Conservation (phyloP, 257 asterid species). For the Ilex aquifolium region DNA sequence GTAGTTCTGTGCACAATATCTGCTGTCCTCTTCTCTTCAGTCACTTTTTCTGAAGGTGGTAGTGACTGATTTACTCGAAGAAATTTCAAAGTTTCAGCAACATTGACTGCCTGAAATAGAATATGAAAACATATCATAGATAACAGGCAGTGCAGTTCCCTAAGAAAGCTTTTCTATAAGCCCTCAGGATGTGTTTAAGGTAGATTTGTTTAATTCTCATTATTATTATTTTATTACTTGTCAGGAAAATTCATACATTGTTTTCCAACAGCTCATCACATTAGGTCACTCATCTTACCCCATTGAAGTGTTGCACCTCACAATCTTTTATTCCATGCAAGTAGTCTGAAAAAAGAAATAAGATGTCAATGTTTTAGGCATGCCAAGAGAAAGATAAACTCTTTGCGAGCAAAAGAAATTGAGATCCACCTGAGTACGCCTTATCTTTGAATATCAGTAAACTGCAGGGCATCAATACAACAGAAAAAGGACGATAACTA, state of each 20-base stretch:
- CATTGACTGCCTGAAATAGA: slow-evolving; percentile 56
- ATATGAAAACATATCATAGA: not conserved
- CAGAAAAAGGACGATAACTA: slow-evolving; percentile 51
- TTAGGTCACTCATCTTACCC: slow-evolving; percentile 33
- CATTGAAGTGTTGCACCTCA: slow-evolving; percentile 46
- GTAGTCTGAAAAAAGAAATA: slow-evolving; percentile 47
- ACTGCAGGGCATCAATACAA: slow-evolving; percentile 81
- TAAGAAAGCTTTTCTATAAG: not conserved
- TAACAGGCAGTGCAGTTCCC: not conserved
- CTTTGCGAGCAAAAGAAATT: not conserved
- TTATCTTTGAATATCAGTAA: slow-evolving; percentile 78
- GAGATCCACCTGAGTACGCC: slow-evolving; percentile 62
- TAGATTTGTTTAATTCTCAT: not conserved
- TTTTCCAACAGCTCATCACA: not conserved
- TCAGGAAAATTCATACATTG: not conserved
- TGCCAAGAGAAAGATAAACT: slow-evolving; percentile 1
- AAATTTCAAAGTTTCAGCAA: slow-evolving; percentile 16
- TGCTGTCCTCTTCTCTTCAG: slow-evolving; percentile 21
- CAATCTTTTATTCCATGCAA: slow-evolving; percentile 82
- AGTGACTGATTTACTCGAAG: slow-evolving; percentile 14
- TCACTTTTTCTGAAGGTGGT: slow-evolving; percentile 18
- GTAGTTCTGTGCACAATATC: slow-evolving; percentile 48
- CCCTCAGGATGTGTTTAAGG: not conserved
- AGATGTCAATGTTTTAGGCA: slow-evolving; percentile 1
- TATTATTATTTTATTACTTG: too few species aligned